These are phyloP conservation scores for Starmerella geochares DNA, from an alignment of 805 yeast genomes.

Conservation along the genomic window DNA sequence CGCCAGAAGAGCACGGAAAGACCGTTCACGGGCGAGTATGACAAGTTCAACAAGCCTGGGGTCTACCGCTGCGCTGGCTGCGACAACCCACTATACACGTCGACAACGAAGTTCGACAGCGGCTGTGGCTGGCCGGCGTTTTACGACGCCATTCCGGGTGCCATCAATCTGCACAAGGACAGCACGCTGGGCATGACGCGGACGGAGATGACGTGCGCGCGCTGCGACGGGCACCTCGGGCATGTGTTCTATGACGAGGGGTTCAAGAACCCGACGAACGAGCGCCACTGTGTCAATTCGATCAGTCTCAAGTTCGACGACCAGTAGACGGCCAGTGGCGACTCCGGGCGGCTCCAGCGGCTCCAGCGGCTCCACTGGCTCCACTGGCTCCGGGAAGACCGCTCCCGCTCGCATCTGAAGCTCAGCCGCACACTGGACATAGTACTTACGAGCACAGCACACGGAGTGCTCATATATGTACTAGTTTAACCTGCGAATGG, in stretches of 20 bases:
- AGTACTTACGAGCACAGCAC: too few relatives aligned
- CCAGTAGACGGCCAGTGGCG: too few relatives aligned
- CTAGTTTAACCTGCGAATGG: too few relatives aligned
- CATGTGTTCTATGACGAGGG: conserved; percentile 95
- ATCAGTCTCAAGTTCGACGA: conserved; percentile 55
- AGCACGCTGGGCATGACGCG: conserved; percentile 63
- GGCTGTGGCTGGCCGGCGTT: conserved; percentile 99
- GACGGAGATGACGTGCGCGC: conserved; percentile 77
- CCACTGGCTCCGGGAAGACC: too few relatives aligned
- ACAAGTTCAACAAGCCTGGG: conserved; percentile 44
- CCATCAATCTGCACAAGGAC: conserved; percentile 56
- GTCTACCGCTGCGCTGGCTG: conserved; percentile 82
- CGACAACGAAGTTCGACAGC: conserved; percentile 73
- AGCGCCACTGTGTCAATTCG: conserved; percentile 91
- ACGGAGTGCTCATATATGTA: too few relatives aligned
- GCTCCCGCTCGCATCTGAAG: too few relatives aligned
- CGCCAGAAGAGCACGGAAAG: conserved; percentile 66
- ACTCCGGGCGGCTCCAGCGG: too few relatives aligned
- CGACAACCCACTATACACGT: conserved; percentile 62
- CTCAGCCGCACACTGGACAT: too few relatives aligned
- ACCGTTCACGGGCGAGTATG: conserved; percentile 55
- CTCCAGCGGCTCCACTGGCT: too few relatives aligned
- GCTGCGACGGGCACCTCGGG: conserved; percentile 91
- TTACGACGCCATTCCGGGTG: conserved; percentile 76
- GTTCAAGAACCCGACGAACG: conserved; percentile 74